These are phyloP conservation scores for Lactarius sanguifluus DNA, from an alignment of 768 basidiomycete genomes.

Conservation along the genomic window DNA sequence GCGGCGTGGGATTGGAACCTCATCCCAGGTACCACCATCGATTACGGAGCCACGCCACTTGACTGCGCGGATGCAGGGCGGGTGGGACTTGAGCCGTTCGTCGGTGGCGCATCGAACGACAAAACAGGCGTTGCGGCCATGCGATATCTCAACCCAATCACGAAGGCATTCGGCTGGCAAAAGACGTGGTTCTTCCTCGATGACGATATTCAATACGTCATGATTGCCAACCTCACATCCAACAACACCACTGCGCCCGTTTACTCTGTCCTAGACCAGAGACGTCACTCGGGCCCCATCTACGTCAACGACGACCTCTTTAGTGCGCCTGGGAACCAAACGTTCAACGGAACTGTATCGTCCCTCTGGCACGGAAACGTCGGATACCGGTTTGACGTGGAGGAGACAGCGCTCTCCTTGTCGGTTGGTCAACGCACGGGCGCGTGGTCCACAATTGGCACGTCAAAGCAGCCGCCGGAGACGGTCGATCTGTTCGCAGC, in stretches of 20 bases:
- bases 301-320: constrained; percentile 41
- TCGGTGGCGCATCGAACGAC: constrained; percentile 65
- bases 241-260: constrained; percentile 45
- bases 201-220: constrained; percentile 61
- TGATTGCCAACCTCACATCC: constrained; percentile 53
- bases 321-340: constrained; percentile 5
- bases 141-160: constrained; percentile 66
- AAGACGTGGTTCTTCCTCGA: constrained; percentile 76
- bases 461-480: constrained; percentile 50
- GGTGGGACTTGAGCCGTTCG: constrained; percentile 54
- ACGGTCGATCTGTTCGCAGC: constrained; percentile 65
- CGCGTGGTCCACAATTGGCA: constrained; percentile 56
- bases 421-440: constrained; percentile 53
- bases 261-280: constrained; percentile 68
- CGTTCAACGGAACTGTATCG: constrained; percentile 34
- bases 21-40: constrained; percentile 68
- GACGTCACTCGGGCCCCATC: constrained; percentile 45
- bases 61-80: constrained; percentile 45
- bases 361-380: constrained; percentile 65
- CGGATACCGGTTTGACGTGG: constrained; percentile 55
- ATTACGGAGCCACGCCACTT: constrained; percentile 58
- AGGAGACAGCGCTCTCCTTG: constrained; percentile 37
- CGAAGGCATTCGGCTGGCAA: constrained; percentile 54
- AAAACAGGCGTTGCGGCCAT: constrained; percentile 56
- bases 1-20: constrained; percentile 79